phyloP scores from a whole-genome alignment of 163 green algal genomes.

The Picocystis sp. region DNA sequence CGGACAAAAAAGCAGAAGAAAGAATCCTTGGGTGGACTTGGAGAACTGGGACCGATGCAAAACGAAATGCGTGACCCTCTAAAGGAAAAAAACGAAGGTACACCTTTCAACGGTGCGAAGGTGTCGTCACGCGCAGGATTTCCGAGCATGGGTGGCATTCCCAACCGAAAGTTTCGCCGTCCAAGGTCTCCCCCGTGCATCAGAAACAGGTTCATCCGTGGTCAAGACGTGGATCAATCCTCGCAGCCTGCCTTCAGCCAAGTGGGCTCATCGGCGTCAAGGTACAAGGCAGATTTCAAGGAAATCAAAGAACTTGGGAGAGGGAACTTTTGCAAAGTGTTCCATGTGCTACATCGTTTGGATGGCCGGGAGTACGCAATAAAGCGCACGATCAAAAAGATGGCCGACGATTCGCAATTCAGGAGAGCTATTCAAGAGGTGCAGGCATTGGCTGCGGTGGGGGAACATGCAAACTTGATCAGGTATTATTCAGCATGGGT shows the following conservation, averaged over 20 bases:
- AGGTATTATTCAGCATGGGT: constrained; percentile 54
- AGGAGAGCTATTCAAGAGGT: constrained; percentile 41
- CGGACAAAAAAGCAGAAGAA: no score
- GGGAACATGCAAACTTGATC: constrained; percentile 54
- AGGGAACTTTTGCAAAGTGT: constrained; percentile 63
- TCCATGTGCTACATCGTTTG: constrained; percentile 37
- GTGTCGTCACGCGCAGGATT: no score
- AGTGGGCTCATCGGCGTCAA: constrained; percentile 8
- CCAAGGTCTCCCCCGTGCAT: constrained; percentile 27
- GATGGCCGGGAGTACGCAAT: constrained; percentile 60
- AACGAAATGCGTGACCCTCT: no score
- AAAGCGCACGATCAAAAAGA: constrained; percentile 41
- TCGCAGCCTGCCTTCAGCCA: constrained; percentile 15
- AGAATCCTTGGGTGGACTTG: no score
- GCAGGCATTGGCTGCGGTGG: constrained; percentile 44
- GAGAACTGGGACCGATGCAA: no score
- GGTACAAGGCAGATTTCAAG: constrained; percentile 44
- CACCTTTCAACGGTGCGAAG: no score
- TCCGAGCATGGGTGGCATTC: no score
- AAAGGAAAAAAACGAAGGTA: no score
- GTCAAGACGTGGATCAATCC: constrained; percentile 7
- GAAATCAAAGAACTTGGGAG: constrained; percentile 48
- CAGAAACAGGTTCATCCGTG: constrained; percentile 26
- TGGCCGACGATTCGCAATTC: constrained; percentile 17
- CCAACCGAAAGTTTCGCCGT: no score